Percentiles rank a stretch among this genome's conserved stretches.
phyloP scores from a whole-genome alignment of 2,329 filamentous ascomycete species.

The Davidsoniella neocaledoniae region DNA sequence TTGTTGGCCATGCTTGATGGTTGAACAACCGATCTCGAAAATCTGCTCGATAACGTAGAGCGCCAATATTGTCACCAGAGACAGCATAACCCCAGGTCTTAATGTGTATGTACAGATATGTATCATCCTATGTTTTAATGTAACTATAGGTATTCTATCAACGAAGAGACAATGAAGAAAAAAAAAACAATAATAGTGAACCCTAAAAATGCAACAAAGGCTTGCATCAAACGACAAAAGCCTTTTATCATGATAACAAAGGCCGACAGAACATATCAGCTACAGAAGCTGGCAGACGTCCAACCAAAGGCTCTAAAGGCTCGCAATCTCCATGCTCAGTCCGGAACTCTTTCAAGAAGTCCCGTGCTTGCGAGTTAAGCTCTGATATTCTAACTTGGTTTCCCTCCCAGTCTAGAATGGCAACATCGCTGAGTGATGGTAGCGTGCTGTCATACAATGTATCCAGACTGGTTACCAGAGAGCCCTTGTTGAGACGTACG shows the following conservation, averaged over 20 bases:
- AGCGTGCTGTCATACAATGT: slow-evolving; percentile 29
- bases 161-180: too few relatives aligned
- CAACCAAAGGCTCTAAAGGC: slow-evolving; percentile 17
- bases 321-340: slow-evolving; percentile 50
- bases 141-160: too few relatives aligned
- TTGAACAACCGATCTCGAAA: background rate
- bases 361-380: slow-evolving; percentile 27
- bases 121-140: too few relatives aligned
- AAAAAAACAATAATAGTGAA: too few relatives aligned
- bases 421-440: slow-evolving; percentile 29
- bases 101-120: too few relatives aligned
- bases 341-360: slow-evolving; percentile 44
- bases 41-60: too few relatives aligned
- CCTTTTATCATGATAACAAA: background rate
- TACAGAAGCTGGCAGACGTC: slow-evolving; percentile 23
- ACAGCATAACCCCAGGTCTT: too few relatives aligned
- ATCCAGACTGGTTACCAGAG: slow-evolving; percentile 29
- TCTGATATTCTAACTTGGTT: slow-evolving; percentile 16
- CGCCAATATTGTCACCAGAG: too few relatives aligned
- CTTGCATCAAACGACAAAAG: too few relatives aligned
- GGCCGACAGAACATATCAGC: slow-evolving; percentile 47
- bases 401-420: slow-evolving; percentile 50
- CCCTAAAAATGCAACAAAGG: too few relatives aligned
- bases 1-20: slow-evolving; percentile 7
- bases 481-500: slow-evolving; percentile 27